These are phyloP conservation scores for Sporormia fimetaria DNA, from an alignment of 495 filamentous ascomycete genomes.

Conservation along the genomic window DNA sequence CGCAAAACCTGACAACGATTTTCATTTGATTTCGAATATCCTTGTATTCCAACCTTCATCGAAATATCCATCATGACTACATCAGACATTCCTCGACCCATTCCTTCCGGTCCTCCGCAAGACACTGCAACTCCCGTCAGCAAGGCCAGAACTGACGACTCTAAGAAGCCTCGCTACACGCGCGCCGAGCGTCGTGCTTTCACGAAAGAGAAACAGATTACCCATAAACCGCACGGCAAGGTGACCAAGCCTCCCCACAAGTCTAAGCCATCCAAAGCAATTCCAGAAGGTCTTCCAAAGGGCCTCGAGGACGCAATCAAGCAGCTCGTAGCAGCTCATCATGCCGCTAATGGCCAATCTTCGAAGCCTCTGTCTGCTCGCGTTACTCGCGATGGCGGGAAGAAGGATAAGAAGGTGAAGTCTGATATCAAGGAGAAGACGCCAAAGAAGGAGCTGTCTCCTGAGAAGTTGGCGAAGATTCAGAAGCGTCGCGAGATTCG, in stretches of 20 bases:
- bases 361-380: too few species aligned
- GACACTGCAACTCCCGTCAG: neutral
- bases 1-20: too few species aligned
- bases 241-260: neutral
- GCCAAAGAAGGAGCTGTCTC: slow-evolving; percentile 6
- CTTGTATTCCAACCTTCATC: too few species aligned
- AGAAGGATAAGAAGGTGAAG: too few species aligned
- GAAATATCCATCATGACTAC: too few species aligned
- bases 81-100: too few species aligned
- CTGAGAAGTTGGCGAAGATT: slow-evolving; percentile 7
- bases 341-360: too few species aligned
- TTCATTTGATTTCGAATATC: too few species aligned
- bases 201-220: slow-evolving; percentile 1
- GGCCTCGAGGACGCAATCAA: neutral
- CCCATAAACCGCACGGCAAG: too few species aligned
- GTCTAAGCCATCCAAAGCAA: neutral
- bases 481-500: slow-evolving; percentile 4
- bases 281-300: neutral
- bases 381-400: neutral
- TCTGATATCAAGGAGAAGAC: too few species aligned
- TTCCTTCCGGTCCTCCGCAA: neutral
- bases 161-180: neutral
- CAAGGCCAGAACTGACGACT: neutral
- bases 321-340: too few species aligned
- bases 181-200: slow-evolving; percentile 1